These are phyloP conservation scores for Daldinia eschscholtzii DNA, from an alignment of 2,329 filamentous ascomycete species.

Conservation along the genomic window DNA sequence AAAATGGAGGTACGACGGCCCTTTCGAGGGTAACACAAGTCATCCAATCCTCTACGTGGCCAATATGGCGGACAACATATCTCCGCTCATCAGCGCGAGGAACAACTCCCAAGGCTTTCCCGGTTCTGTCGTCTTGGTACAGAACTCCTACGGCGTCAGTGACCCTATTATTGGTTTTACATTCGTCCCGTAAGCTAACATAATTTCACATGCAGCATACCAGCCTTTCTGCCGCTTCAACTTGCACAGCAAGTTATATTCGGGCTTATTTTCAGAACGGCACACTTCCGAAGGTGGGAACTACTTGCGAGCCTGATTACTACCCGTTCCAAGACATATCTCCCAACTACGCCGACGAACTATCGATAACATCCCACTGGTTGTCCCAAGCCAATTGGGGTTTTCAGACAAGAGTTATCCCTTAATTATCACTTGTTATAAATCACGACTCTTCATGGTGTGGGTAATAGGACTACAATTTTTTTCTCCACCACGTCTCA, in stretches of 20 bases:
- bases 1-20: conserved; percentile 51
- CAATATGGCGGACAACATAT: conserved; percentile 55
- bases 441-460: neutral
- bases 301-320: conserved; percentile 61
- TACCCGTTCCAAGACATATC: conserved; percentile 56
- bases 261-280: conserved; percentile 62
- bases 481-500: neutral
- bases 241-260: conserved; percentile 59
- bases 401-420: conserved; percentile 18
- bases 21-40: conserved; percentile 52
- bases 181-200: conserved; percentile 19
- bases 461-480: neutral
- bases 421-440: conserved; percentile 10
- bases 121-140: conserved; percentile 60
- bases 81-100: conserved; percentile 51
- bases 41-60: conserved; percentile 55
- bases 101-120: conserved; percentile 56
- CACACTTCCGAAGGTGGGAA: conserved; percentile 58
- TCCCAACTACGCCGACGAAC: conserved; percentile 15
- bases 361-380: conserved; percentile 33
- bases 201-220: conserved; percentile 59
- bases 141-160: conserved; percentile 65
- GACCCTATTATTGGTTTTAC: neutral
- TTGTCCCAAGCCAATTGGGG: conserved; percentile 34
- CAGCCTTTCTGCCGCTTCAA: conserved; percentile 59